These are phyloP conservation scores for Echites panduratus DNA, from an alignment of 257 asterid genomes.

Conservation along the genomic window DNA sequence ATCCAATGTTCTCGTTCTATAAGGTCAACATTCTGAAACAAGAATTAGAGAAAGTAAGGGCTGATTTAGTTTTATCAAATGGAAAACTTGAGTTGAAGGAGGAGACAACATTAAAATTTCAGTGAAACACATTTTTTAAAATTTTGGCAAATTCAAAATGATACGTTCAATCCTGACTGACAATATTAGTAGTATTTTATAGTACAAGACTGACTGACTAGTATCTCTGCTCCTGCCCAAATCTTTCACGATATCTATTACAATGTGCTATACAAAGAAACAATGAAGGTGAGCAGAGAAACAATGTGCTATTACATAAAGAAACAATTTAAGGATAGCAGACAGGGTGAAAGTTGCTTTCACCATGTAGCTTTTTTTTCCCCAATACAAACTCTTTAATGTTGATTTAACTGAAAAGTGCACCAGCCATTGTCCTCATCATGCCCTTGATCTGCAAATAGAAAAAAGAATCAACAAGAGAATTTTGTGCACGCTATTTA, in stretches of 20 bases:
- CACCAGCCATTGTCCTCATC: constrained; percentile 63
- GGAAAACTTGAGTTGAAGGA: constrained; percentile 26
- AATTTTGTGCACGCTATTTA: too few species aligned
- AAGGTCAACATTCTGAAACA: constrained; percentile 25
- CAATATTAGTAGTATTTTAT: background rate
- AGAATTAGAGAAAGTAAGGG: constrained; percentile 19
- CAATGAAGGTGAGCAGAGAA: background rate
- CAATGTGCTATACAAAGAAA: background rate
- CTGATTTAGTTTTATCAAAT: constrained; percentile 21
- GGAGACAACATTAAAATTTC: too few species aligned
- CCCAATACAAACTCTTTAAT: constrained; percentile 8
- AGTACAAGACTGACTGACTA: background rate
- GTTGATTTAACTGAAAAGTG: constrained; percentile 37
- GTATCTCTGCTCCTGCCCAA: background rate
- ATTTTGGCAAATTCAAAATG: too few species aligned
- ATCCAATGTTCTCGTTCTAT: background rate
- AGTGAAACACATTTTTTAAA: too few species aligned
- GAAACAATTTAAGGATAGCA: background rate
- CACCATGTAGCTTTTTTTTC: constrained; percentile 7
- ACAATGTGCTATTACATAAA: background rate
- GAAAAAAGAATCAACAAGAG: background rate
- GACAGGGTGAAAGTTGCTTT: constrained; percentile 1
- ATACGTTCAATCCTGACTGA: too few species aligned
- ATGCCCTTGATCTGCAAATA: constrained; percentile 55
- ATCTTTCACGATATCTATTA: background rate